Base-by-base conservation (phyloP, 75 land plant genomes). In the Sequoia sempervirens region DNA sequence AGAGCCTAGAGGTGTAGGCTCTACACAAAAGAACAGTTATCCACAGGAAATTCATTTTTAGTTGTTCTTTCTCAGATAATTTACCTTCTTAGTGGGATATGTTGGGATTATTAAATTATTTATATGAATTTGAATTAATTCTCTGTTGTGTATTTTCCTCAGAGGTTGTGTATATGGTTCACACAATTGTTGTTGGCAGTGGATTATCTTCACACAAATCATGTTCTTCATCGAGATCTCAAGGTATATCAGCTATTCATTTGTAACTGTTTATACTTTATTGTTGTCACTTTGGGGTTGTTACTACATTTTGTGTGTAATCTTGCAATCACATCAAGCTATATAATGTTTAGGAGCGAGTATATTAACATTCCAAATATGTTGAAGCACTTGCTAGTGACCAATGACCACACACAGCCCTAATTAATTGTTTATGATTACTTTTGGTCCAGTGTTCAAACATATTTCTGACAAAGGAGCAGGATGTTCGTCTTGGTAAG, bases 401-500 rank as follows among this genome's bases (percentile, higher is more conserved):
- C n/a, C n/a, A 76, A 10, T 76, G 20, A 10, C 41, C 5, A 9
- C 41, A n/a, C 12, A 20, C 28, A 45, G 11, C 28, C 46, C 43
- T 41, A 76, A 76, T 76, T 41, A 76, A 1, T 20, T 76, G n/a
- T 81, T 17, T 52, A 53, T 81, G 20, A 28, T 81, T 50, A 32
- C 18, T 45, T 84, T 64, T 45, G 58, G 78, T 82, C 30, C 92
- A 97, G 36, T 34, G 36, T 34, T 34, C 36, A 34, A 34, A 34
- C 36, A 34, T 34, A 34, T 34, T 34, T 34, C 36, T 34, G 0
- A 0, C 36, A 34, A 34, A 34, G 0, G 36, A 34, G 36, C 0
- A 34, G 36, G 36, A 34, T 34, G 36, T 34, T 86, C 94, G 95
- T 30, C 96, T 98, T 40, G 99, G 99, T 98, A 83, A 90, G 95